Conservation (phyloP, 805 yeast species). For the Blastobotrys terrestris region DNA sequence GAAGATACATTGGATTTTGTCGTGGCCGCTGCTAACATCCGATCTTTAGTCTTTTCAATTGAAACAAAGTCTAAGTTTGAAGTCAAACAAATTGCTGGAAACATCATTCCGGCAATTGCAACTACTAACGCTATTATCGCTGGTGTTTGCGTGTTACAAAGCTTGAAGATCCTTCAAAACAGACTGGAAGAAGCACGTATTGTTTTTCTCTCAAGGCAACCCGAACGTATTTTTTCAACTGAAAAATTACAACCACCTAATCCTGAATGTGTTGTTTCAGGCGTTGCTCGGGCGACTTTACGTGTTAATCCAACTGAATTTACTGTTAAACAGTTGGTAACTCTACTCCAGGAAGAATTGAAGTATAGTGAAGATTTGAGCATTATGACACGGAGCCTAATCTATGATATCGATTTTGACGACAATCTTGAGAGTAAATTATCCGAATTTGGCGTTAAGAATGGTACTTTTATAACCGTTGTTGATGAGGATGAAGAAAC, state of each 20-base stretch:
- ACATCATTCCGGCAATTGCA: conserved; percentile 97
- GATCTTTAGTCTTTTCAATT: conserved; percentile 66
- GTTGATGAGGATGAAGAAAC: conserved; percentile 75
- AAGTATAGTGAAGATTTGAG: conserved; percentile 51
- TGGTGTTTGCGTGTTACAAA: conserved; percentile 74
- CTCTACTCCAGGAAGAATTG: conserved; percentile 39
- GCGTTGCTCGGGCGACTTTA: conserved; percentile 28
- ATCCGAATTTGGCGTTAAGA: conserved; percentile 44
- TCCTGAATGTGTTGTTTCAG: conserved; percentile 56
- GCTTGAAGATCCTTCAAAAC: conserved; percentile 41
- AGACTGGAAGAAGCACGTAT: conserved; percentile 25
- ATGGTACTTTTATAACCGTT: conserved; percentile 61
- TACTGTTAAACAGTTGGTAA: conserved; percentile 17
- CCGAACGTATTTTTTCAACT: conserved; percentile 59
- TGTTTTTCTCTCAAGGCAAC: conserved; percentile 50
- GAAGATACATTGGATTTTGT: conserved; percentile 86
- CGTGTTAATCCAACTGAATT: not conserved
- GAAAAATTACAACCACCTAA: conserved; percentile 60
- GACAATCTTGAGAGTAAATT: conserved; percentile 56
- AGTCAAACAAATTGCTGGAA: conserved; percentile 90
- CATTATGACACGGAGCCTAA: conserved; percentile 53
- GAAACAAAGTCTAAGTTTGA: conserved; percentile 74
- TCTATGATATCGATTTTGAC: conserved; percentile 85
- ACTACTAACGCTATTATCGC: conserved; percentile 95
- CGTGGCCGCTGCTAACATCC: conserved; percentile 72